These are phyloP conservation scores for Chrysanthemum seticuspe DNA, from an alignment of 129 eudicot species.

Conservation along the genomic window DNA sequence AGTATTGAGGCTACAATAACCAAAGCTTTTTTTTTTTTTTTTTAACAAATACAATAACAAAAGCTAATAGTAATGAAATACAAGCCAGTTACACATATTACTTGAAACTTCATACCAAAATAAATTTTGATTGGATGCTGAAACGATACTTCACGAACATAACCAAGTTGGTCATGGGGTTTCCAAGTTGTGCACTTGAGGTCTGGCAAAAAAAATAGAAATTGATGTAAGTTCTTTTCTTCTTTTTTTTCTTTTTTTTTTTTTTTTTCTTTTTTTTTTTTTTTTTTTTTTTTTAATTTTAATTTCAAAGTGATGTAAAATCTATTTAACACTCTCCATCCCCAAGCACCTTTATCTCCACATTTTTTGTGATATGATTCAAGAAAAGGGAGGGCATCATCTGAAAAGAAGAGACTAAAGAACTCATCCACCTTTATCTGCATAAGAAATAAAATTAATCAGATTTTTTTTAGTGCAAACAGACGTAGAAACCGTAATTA, in stretches of 20 bases:
- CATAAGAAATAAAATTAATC: constrained; percentile 24
- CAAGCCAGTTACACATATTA: constrained; percentile 11
- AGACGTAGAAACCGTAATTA: not conserved
- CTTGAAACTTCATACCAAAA: constrained; percentile 60
- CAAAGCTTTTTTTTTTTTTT: not conserved
- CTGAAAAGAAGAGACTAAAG: constrained; percentile 72
- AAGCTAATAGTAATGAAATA: constrained; percentile 10
- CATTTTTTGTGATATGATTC: constrained; percentile 74
- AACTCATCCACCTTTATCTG: constrained; percentile 84
- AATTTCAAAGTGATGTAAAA: constrained; percentile 1
- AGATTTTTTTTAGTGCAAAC: constrained; percentile 4
- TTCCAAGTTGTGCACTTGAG: constrained; percentile 72
- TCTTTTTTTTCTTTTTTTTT: too few relatives aligned
- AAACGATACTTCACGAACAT: constrained; percentile 77
- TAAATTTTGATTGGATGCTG: constrained; percentile 93
- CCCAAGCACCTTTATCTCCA: constrained; percentile 81
- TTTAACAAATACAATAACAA: not conserved
- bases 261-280: too few relatives aligned
- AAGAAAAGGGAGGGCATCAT: constrained; percentile 60
- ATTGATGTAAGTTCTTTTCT: not conserved
- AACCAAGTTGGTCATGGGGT: constrained; percentile 68
- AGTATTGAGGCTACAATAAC: constrained; percentile 5
- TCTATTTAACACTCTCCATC: constrained; percentile 20
- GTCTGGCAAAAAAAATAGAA: constrained; percentile 41
- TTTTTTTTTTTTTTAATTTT: not conserved